phyloP scores from a whole-genome alignment of 1,284 basidiomycete species.

The Cronartium ribicola region DNA sequence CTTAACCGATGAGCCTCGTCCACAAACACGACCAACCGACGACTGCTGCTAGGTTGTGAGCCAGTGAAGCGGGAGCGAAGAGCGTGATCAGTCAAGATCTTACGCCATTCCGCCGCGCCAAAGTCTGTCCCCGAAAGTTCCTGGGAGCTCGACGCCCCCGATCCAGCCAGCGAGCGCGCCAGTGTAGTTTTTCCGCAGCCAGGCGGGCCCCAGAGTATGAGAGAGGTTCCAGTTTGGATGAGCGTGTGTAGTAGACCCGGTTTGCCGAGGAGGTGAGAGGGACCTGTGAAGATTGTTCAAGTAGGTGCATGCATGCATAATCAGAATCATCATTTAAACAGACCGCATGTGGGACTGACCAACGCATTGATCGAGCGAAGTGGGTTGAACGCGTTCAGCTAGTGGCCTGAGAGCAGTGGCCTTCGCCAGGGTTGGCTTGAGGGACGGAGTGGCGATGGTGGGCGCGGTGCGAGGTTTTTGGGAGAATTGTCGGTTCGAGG shows the following conservation, averaged over 20 bases:
- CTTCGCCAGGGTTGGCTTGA: background rate
- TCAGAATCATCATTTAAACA: background rate
- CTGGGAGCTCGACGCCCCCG: conserved; percentile 57
- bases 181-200: conserved; percentile 76
- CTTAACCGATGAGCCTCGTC: conserved; percentile 87
- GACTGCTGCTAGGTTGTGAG: conserved; percentile 65
- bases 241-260: conserved; percentile 56
- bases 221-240: conserved; percentile 52
- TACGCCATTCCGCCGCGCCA: conserved; percentile 72
- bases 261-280: conserved; percentile 3
- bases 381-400: conserved; percentile 28
- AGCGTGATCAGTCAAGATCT: conserved; percentile 65
- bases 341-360: background rate
- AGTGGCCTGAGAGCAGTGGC: conserved; percentile 15
- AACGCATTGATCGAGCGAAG: conserved; percentile 24
- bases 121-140: conserved; percentile 55
- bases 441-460: background rate
- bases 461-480: background rate
- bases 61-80: conserved; percentile 58
- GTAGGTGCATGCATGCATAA: background rate
- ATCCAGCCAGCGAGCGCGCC: conserved; percentile 66
- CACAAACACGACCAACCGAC: conserved; percentile 66
- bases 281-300: background rate
- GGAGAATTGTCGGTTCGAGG: background rate
- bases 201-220: conserved; percentile 64